phyloP scores from a whole-genome alignment of 805 yeast genomes.

The Cyberlindnera maritima region DNA sequence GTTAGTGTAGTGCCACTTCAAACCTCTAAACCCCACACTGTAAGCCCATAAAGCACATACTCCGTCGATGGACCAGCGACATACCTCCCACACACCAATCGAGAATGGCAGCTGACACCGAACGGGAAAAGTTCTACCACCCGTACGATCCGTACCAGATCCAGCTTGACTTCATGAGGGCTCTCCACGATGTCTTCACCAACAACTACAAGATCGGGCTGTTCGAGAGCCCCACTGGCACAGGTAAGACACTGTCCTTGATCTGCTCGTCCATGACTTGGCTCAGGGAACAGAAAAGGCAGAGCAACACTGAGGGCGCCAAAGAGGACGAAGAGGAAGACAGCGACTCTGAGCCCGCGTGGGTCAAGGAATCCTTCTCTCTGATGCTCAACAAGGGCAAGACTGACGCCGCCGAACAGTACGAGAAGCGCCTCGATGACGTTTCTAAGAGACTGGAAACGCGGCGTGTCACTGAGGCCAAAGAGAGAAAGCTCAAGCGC shows the following conservation, averaged over 20 bases:
- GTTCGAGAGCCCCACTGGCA: constrained; percentile 93
- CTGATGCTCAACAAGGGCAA: constrained; percentile 27
- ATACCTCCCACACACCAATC: background rate
- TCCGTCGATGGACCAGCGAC: too few relatives aligned
- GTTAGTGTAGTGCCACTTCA: too few relatives aligned
- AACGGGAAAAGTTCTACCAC: constrained; percentile 48
- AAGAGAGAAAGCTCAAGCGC: constrained; percentile 19
- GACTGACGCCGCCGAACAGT: constrained; percentile 27
- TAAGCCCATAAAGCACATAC: too few relatives aligned
- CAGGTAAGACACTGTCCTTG: constrained; percentile 86
- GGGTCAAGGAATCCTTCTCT: constrained; percentile 51
- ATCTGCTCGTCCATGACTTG: constrained; percentile 85
- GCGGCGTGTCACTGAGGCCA: constrained; percentile 7
- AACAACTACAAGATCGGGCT: constrained; percentile 64
- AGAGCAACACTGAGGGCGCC: background rate
- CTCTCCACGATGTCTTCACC: constrained; percentile 62
- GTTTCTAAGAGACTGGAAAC: constrained; percentile 21
- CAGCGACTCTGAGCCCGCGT: constrained; percentile 62
- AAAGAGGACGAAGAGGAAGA: constrained; percentile 34
- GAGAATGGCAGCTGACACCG: constrained; percentile 12
- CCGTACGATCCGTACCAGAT: constrained; percentile 82
- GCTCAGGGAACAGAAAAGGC: constrained; percentile 49
- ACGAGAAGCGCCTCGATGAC: constrained; percentile 35
- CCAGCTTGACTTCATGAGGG: constrained; percentile 72
- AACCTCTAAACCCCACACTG: too few relatives aligned